phyloP scores from a whole-genome alignment of 148 eudicot genomes.

The Fagopyrum tataricum region DNA sequence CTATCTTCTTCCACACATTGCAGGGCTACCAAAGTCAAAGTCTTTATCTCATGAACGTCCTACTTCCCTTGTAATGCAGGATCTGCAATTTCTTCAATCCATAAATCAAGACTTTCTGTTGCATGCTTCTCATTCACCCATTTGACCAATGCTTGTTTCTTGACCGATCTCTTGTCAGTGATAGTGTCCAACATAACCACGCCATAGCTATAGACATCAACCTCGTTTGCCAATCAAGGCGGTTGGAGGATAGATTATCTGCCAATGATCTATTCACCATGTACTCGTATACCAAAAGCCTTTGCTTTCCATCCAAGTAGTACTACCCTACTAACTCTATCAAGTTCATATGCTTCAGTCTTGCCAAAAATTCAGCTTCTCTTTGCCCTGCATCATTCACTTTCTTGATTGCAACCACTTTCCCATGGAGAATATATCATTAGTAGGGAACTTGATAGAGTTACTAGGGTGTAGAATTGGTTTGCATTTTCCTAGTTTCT shows the following conservation, averaged over 20 bases:
- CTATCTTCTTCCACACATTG: conserved; percentile 33
- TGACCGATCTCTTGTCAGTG: not conserved
- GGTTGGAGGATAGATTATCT: conserved; percentile 10
- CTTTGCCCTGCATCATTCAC: not conserved
- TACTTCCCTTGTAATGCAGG: not conserved
- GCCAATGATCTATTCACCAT: conserved; percentile 9
- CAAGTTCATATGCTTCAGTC: conserved; percentile 11
- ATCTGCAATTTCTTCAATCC: conserved; percentile 12
- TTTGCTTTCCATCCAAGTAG: not conserved
- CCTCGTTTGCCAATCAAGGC: conserved; percentile 17
- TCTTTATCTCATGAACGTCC: not conserved
- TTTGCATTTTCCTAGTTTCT: too few species aligned
- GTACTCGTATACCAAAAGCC: conserved; percentile 12
- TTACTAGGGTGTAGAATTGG: too few species aligned
- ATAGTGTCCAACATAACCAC: not conserved
- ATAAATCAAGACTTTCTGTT: not conserved
- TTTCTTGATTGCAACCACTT: not conserved
- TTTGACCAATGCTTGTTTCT: not conserved
- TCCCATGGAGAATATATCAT: too few species aligned
- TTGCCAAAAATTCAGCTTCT: not conserved
- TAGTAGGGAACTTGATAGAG: too few species aligned
- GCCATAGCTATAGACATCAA: conserved; percentile 12
- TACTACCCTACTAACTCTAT: conserved; percentile 3
- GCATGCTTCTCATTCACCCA: not conserved
- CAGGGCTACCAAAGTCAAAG: conserved; percentile 25